A percentile compares a stretch with the other conserved stretches of the same genome.
phyloP scores from a whole-genome alignment of 495 filamentous ascomycete genomes.

The Talaromyces stipitatus region DNA sequence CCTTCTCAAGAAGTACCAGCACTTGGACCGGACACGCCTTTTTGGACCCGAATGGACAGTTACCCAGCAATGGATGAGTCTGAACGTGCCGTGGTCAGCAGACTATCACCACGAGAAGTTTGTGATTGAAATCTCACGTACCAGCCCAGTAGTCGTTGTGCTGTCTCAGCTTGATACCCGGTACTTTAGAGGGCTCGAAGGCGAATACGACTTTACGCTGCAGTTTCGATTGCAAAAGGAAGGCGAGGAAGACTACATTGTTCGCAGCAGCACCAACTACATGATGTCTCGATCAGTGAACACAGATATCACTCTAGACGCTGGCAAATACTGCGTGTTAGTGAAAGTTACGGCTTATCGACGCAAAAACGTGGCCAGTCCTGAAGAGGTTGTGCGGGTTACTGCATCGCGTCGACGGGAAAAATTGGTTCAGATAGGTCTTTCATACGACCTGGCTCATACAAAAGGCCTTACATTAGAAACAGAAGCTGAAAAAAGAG shows the following conservation, averaged over 20 bases:
- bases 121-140: constrained; percentile 55
- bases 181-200: constrained; percentile 76
- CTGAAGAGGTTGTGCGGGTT: constrained; percentile 61
- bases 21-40: constrained; percentile 80
- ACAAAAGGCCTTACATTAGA: constrained; percentile 64
- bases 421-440: constrained; percentile 75
- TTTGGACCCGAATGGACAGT: constrained; percentile 81
- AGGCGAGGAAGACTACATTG: constrained; percentile 75
- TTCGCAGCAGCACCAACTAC: constrained; percentile 65
- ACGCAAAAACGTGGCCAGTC: constrained; percentile 35
- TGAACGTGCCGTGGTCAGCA: constrained; percentile 77
- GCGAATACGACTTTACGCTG: constrained; percentile 72
- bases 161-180: constrained; percentile 78
- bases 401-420: constrained; percentile 59
- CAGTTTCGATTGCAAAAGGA: constrained; percentile 78
- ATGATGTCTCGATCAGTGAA: constrained; percentile 72
- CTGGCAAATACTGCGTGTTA: constrained; percentile 72
- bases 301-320: constrained; percentile 72
- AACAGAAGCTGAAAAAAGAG: constrained; percentile 54
- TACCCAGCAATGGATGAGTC: constrained; percentile 74
- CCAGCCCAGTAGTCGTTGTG: constrained; percentile 67
- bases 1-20: constrained; percentile 72
- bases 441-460: constrained; percentile 79
- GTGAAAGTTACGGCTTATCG: constrained; percentile 72
- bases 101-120: constrained; percentile 86